Evolutionary conservation across 352 stramenopile genomes (phyloP).

Genomic region (Phytophthora meadii): DNA sequence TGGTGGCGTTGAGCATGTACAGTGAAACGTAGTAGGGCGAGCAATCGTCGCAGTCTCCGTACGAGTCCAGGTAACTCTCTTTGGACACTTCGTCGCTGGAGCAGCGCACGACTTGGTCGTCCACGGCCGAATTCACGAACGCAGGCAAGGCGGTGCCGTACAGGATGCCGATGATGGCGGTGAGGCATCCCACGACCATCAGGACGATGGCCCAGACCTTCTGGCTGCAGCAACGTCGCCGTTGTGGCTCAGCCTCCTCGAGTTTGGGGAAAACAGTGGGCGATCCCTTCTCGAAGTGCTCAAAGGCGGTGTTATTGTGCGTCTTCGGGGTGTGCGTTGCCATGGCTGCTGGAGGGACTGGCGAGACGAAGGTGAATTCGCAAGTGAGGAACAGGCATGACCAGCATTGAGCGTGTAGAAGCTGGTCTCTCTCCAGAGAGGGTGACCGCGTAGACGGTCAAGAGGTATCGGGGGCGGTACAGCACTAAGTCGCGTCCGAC

Average conservation of each 20-base stretch:
- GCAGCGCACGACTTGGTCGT: conserved; percentile 49
- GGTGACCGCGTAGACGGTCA: not conserved
- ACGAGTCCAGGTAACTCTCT: conserved; percentile 56
- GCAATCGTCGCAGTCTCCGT: conserved; percentile 81
- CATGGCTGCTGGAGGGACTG: conserved; percentile 8
- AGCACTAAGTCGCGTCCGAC: not conserved
- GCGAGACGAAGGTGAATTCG: conserved; percentile 22
- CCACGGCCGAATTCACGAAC: conserved; percentile 59
- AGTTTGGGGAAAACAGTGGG: conserved; percentile 33
- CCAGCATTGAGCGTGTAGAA: conserved; percentile 26
- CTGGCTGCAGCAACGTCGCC: conserved; percentile 46
- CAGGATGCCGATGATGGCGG: conserved; percentile 55
- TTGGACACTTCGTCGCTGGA: conserved; percentile 45
- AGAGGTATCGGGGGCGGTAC: not conserved
- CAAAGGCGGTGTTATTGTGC: conserved; percentile 23
- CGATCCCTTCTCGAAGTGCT: conserved; percentile 36
- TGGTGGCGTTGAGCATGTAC: conserved; percentile 81
- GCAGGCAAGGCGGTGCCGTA: conserved; percentile 61
- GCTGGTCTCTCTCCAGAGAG: conserved; percentile 2
- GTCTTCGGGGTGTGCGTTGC: conserved; percentile 30
- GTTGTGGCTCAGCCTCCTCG: conserved; percentile 17
- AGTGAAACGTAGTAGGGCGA: conserved; percentile 75
- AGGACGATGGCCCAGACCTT: conserved; percentile 41
- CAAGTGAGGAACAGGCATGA: conserved; percentile 25
- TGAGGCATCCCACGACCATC: conserved; percentile 43